Conservation (phyloP, 768 basidiomycete genomes). For the Piloderma croceum region DNA sequence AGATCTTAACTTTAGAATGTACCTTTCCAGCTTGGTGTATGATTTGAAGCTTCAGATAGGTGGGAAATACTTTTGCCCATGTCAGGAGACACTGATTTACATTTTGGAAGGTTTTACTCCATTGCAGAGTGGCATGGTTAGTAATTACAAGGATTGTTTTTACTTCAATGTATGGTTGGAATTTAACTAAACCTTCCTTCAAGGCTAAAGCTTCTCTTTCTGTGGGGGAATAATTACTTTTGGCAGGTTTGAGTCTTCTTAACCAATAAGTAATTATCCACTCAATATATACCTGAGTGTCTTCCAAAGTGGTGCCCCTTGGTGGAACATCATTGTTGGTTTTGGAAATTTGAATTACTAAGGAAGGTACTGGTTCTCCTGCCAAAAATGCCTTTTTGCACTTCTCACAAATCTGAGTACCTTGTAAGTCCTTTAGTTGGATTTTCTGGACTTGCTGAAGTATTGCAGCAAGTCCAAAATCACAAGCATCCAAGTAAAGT, state of each 20-base stretch:
- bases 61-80: slow-evolving; percentile 29
- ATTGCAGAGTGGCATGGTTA: slow-evolving; percentile 25
- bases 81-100: slow-evolving; percentile 20
- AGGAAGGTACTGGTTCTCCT: slow-evolving; percentile 16
- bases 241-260: slow-evolving; percentile 25
- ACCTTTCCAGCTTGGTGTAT: slow-evolving; percentile 27
- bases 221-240: slow-evolving; percentile 33
- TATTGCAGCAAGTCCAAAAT: slow-evolving; percentile 22
- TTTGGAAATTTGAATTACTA: slow-evolving; percentile 16
- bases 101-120: slow-evolving; percentile 20
- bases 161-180: slow-evolving; percentile 33
- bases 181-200: slow-evolving; percentile 34
- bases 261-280: slow-evolving; percentile 28
- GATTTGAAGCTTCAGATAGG: slow-evolving; percentile 26
- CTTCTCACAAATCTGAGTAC: slow-evolving; percentile 22
- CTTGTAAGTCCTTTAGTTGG: slow-evolving; percentile 19
- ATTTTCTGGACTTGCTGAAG: slow-evolving; percentile 32
- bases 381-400: slow-evolving; percentile 16
- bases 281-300: slow-evolving; percentile 28
- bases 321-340: slow-evolving; percentile 15
- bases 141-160: slow-evolving; percentile 25
- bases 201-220: slow-evolving; percentile 34
- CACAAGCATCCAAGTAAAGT: slow-evolving; percentile 32
- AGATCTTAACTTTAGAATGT: slow-evolving; percentile 34
- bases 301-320: slow-evolving; percentile 21